A percentile compares a stretch with the other conserved stretches of the same genome.
Evolutionary conservation across 2,329 filamentous ascomycete species (phyloP).

Genomic region (Pleoardoris graminearum): DNA sequence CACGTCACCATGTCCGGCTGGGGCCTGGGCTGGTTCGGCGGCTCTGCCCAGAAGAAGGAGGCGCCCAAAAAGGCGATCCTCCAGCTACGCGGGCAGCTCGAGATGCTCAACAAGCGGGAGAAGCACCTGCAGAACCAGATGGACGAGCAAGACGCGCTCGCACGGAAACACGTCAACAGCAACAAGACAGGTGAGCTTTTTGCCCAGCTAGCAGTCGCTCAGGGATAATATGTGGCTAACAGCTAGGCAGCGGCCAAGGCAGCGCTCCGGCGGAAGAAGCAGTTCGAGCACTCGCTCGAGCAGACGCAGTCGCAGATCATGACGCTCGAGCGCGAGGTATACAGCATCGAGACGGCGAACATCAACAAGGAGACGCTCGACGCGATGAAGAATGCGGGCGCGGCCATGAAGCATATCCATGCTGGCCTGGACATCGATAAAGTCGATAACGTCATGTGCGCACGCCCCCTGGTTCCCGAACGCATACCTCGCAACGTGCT

Average conservation of each 20-base stretch:
- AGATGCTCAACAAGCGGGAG: constrained; percentile 97
- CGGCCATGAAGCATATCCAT: constrained; percentile 93
- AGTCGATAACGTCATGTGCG: constrained; percentile 93
- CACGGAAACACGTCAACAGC: constrained; percentile 81
- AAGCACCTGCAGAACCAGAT: constrained; percentile 89
- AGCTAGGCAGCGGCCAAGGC: constrained; percentile 74
- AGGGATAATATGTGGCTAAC: neutral
- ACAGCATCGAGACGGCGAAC: constrained; percentile 95
- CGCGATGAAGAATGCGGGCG: constrained; percentile 88
- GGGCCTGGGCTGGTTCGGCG: constrained; percentile 80
- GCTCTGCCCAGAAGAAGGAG: constrained; percentile 83
- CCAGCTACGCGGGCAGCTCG: constrained; percentile 80
- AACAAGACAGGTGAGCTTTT: constrained; percentile 85
- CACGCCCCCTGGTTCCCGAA: constrained; percentile 24
- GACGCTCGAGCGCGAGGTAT: constrained; percentile 93
- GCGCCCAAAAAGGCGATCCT: constrained; percentile 96
- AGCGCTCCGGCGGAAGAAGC: constrained; percentile 91
- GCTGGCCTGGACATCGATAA: constrained; percentile 88
- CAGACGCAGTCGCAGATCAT: constrained; percentile 88
- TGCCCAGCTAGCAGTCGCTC: neutral
- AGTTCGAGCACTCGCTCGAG: constrained; percentile 86
- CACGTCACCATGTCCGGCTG: constrained; percentile 46
- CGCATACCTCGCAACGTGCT: constrained; percentile 8
- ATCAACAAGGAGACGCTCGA: constrained; percentile 96
- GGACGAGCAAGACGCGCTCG: constrained; percentile 85